Conservation (phyloP, 148 eudicot species). For the Salicornia ramosissima region DNA sequence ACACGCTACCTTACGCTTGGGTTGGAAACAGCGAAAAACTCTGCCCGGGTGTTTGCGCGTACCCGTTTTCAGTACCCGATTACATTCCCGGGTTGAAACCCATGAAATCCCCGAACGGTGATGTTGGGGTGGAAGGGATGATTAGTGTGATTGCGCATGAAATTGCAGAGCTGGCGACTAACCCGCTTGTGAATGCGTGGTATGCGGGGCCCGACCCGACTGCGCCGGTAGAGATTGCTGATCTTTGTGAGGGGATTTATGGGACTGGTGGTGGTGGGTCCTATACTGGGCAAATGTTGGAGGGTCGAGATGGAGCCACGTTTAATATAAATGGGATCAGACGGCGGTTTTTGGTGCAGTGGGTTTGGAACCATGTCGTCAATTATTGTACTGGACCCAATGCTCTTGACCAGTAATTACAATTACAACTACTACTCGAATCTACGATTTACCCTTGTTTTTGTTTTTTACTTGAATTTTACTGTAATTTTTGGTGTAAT, state of each 20-base stretch:
- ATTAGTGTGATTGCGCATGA: slow-evolving; percentile 85
- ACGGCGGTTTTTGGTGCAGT: slow-evolving; percentile 72
- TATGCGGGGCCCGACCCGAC: slow-evolving; percentile 82
- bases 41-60: slow-evolving; percentile 79
- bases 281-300: slow-evolving; percentile 77
- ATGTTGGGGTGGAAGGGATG: slow-evolving; percentile 83
- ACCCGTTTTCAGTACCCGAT: slow-evolving; percentile 72
- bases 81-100: slow-evolving; percentile 70
- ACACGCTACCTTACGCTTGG: slow-evolving; percentile 93
- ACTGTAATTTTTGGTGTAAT: background rate
- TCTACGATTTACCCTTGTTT: background rate
- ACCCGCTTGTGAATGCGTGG: slow-evolving; percentile 90
- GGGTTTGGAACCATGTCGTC: slow-evolving; percentile 72
- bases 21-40: slow-evolving; percentile 74
- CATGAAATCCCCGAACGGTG: slow-evolving; percentile 61
- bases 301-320: slow-evolving; percentile 77
- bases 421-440: background rate
- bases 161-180: slow-evolving; percentile 71
- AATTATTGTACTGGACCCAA: slow-evolving; percentile 80
- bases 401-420: slow-evolving; percentile 45
- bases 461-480: background rate
- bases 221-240: slow-evolving; percentile 87
- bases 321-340: slow-evolving; percentile 74
- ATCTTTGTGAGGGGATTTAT: slow-evolving; percentile 87
- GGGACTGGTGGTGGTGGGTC: slow-evolving; percentile 94